Conservation (phyloP, 768 basidiomycete species). For the Pisolithus sp. region DNA sequence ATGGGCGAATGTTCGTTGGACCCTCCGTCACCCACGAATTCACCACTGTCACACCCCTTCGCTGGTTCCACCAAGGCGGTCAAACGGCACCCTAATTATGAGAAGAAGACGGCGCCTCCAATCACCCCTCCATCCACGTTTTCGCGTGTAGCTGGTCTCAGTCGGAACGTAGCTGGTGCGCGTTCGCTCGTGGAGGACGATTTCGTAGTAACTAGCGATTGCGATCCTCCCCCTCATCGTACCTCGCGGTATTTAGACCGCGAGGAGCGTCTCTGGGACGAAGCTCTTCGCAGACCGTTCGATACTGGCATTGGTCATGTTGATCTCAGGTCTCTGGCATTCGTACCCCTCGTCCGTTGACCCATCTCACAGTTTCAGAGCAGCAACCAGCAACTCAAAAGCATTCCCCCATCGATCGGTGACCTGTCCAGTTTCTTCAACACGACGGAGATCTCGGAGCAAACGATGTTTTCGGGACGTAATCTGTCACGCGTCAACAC, state of each 20-base stretch:
- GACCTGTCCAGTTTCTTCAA: conserved; percentile 45
- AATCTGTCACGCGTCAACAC: conserved; percentile 30
- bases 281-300: conserved; percentile 37
- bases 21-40: conserved; percentile 22
- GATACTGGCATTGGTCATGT: conserved; percentile 45
- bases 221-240: conserved; percentile 6
- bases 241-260: conserved; percentile 19
- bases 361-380: conserved; percentile 8
- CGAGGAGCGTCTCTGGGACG: conserved; percentile 42
- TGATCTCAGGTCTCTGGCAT: conserved; percentile 44
- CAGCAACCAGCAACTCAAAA: conserved; percentile 37
- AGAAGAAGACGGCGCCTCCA: conserved; percentile 28
- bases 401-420: conserved; percentile 41
- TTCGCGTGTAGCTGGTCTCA: conserved; percentile 10
- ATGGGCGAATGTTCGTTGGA: conserved; percentile 22
- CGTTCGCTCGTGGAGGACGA: conserved; percentile 24
- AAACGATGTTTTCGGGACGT: conserved; percentile 19
- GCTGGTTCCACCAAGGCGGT: conserved; percentile 51
- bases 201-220: conserved; percentile 5
- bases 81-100: conserved; percentile 38
- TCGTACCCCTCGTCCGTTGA: not conserved
- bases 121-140: conserved; percentile 18
- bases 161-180: conserved; percentile 6
- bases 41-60: conserved; percentile 39
- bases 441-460: conserved; percentile 32